Base-by-base conservation (phyloP, 1,139 yeast species). In the Candida buenavistaensis region DNA sequence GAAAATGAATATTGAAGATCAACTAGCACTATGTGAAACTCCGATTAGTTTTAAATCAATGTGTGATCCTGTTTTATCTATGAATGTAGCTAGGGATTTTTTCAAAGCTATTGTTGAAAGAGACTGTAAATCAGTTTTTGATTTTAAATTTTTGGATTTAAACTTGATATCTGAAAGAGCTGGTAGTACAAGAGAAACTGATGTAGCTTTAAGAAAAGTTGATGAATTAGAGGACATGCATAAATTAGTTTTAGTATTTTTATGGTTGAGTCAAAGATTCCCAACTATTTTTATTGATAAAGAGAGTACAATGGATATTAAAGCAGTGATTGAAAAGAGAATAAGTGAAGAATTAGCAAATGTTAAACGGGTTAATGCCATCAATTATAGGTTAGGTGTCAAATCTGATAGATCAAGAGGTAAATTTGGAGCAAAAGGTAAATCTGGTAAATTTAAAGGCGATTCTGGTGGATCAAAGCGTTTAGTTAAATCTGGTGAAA, bases 261-360 rank as follows among this genome's bases (percentile, higher is more conserved):
- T 88, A 55, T 92, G 98, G 98, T 68, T 92, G 44, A 74, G 87
- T 41, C 92, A 87, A 54, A 62, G 97, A 51, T 90, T 85, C 68
- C 96, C 97, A 0, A 78, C 82, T 24, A 70, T 81, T 35, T 85
- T 89, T 49, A 75, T 84, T 8, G 96, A 88, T 53, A 68, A 79
- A 19, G 85, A 82, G 40, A 78, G 89, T 33, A 95, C 96, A 0
- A 59, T 60, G 26, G 86, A 84, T 39, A 59, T 87, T 48, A 83
- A 84, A 52, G 64, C 75, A 17, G 57, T 82, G 46, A 73, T 82
- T 30, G 92, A 84, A 50, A 72, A 77, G 52, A 66, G 82, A 39
- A 82, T 84, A 30, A 75, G 76, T 45, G 82, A 80, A 47, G 82
- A 80, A 54, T 61, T 82, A 39, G 64, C 64, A 23, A 67, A 64